Conservation (phyloP, 2,329 filamentous ascomycete genomes). For the Chaetoscypha palmicola region DNA sequence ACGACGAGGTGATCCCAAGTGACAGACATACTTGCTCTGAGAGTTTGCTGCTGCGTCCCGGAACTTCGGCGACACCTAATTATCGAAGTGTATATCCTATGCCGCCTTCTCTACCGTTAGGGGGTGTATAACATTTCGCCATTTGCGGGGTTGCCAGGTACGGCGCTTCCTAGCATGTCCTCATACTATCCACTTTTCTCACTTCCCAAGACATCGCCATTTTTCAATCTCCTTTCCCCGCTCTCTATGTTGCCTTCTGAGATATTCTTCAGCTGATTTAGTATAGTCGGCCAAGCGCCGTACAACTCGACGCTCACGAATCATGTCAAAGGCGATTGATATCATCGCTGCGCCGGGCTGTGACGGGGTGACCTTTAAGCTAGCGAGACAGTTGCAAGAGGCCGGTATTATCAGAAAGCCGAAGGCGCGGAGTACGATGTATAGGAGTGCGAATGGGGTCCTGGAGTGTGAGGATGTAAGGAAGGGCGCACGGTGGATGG, state of each 20-base stretch:
- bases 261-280: background rate
- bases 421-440: conserved; percentile 32
- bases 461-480: background rate
- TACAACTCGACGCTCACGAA: conserved; percentile 42
- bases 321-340: conserved; percentile 45
- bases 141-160: conserved; percentile 41
- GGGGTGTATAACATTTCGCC: conserved; percentile 36
- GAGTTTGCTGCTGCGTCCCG: conserved; percentile 42
- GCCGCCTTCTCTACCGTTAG: conserved; percentile 42
- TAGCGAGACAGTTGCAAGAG: conserved; percentile 44
- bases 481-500: background rate
- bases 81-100: conserved; percentile 39
- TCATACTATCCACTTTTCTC: background rate
- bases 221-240: too few species aligned
- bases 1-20: conserved; percentile 37
- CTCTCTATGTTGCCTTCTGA: too few species aligned
- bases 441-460: background rate
- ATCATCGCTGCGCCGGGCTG: conserved; percentile 53
- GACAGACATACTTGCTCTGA: conserved; percentile 41
- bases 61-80: conserved; percentile 33
- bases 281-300: conserved; percentile 28
- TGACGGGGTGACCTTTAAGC: conserved; percentile 49
- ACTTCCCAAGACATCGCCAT: background rate
- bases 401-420: conserved; percentile 42
- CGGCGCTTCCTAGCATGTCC: conserved; percentile 36